Percentiles rank a stretch among this genome's conserved stretches.
phyloP scores from a whole-genome alignment of 148 eudicot genomes.

The Cornus florida region DNA sequence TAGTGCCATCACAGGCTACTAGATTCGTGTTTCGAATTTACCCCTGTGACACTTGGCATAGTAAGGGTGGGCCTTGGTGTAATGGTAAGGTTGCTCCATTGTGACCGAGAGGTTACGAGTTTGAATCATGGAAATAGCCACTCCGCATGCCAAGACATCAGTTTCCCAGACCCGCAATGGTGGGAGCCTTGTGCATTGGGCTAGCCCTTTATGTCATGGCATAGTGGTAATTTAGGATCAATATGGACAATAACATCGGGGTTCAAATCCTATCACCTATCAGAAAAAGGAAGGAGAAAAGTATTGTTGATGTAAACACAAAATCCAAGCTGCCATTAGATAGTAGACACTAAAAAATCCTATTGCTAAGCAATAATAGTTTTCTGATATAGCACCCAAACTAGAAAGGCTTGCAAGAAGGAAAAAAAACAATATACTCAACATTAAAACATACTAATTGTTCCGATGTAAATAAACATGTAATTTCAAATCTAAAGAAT shows the following conservation, averaged over 20 bases:
- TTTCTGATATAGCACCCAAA: neutral
- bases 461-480: neutral
- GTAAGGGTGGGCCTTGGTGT: neutral
- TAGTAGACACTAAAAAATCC: neutral
- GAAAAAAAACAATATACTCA: neutral
- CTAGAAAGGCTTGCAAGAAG: neutral
- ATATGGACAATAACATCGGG: too few species aligned
- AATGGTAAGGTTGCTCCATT: too few species aligned
- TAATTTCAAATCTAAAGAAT: neutral
- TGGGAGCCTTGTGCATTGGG: too few species aligned
- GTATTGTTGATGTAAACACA: neutral
- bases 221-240: neutral
- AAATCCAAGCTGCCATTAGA: neutral
- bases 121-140: too few species aligned
- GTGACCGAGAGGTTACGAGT: too few species aligned
- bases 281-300: too few species aligned
- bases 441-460: neutral
- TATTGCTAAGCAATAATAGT: neutral
- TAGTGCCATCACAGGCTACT: too few species aligned
- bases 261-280: neutral
- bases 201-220: too few species aligned
- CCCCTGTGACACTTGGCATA: too few species aligned
- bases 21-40: too few species aligned
- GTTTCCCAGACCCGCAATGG: too few species aligned
- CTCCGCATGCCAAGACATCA: too few species aligned